These are phyloP conservation scores for Leishmania lainsoni DNA, from an alignment of 208 protist species.

Conservation along the genomic window DNA sequence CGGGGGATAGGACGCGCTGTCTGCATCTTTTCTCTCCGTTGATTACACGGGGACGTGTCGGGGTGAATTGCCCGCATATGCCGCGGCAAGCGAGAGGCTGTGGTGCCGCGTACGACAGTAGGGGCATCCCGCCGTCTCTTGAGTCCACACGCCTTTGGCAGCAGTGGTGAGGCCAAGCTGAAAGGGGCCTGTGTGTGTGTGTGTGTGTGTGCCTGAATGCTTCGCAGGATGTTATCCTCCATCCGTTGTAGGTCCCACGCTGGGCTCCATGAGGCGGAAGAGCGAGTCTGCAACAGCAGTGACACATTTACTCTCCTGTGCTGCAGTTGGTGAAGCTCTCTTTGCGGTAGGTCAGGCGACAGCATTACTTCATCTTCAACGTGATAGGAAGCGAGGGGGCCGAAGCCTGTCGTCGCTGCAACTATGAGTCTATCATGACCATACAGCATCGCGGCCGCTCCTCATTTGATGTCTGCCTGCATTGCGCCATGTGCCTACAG, in stretches of 20 bases:
- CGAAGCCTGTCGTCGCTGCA: background rate
- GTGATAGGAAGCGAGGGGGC: background rate
- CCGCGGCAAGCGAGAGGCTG: background rate
- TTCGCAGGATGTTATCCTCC: background rate
- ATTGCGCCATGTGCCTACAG: background rate
- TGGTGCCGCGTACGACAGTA: background rate
- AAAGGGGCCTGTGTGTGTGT: background rate
- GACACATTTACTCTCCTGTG: background rate
- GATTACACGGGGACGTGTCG: background rate
- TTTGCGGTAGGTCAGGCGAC: background rate
- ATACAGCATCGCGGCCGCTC: background rate
- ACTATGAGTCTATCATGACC: background rate
- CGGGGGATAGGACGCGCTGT: background rate
- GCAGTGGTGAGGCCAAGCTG: background rate
- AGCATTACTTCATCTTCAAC: background rate
- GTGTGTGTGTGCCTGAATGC: background rate
- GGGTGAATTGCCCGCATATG: background rate
- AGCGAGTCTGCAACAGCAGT: background rate
- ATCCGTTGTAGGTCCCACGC: background rate
- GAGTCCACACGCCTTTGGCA: background rate
- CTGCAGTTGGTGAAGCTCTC: background rate
- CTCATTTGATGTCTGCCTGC: background rate
- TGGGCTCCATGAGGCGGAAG: background rate
- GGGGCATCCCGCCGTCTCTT: background rate
- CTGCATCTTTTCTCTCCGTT: background rate